phyloP scores from a whole-genome alignment of 441 rosid genomes.

The Melastoma candidum region DNA sequence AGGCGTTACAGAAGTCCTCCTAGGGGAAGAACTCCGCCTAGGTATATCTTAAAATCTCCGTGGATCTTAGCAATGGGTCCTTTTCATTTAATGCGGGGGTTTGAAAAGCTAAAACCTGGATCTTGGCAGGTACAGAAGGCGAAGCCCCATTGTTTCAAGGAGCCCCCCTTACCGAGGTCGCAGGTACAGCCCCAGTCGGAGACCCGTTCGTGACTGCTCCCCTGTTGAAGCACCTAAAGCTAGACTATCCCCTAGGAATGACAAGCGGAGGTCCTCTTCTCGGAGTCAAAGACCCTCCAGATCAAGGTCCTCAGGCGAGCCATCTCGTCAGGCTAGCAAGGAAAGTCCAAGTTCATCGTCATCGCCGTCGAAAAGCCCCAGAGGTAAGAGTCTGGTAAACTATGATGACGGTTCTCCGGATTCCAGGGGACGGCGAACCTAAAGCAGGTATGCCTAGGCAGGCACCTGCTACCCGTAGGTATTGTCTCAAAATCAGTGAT shows the following conservation, averaged over 20 bases:
- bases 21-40: constrained; percentile 80
- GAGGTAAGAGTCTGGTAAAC: constrained; percentile 56
- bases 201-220: constrained; percentile 43
- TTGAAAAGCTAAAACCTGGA: neutral
- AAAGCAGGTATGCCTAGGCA: too few relatives aligned
- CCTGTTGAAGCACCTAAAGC: constrained; percentile 39
- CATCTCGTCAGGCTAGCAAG: constrained; percentile 46
- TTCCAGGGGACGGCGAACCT: constrained; percentile 6
- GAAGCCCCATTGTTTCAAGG: constrained; percentile 57
- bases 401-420: constrained; percentile 71
- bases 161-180: constrained; percentile 48
- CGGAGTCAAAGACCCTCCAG: constrained; percentile 42
- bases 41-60: constrained; percentile 25
- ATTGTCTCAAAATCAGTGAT: too few relatives aligned
- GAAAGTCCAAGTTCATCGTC: constrained; percentile 41
- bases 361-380: constrained; percentile 48
- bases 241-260: constrained; percentile 28
- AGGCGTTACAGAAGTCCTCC: constrained; percentile 77
- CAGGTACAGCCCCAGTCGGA: constrained; percentile 33
- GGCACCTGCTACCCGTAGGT: too few relatives aligned
- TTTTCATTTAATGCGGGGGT: too few relatives aligned
- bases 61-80: too few relatives aligned
- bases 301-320: constrained; percentile 46
- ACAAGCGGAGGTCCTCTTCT: constrained; percentile 42
- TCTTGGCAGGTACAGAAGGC: constrained; percentile 39